Evolutionary conservation across 1,284 basidiomycete species (phyloP).

Genomic region (Tilletia horrida): DNA sequence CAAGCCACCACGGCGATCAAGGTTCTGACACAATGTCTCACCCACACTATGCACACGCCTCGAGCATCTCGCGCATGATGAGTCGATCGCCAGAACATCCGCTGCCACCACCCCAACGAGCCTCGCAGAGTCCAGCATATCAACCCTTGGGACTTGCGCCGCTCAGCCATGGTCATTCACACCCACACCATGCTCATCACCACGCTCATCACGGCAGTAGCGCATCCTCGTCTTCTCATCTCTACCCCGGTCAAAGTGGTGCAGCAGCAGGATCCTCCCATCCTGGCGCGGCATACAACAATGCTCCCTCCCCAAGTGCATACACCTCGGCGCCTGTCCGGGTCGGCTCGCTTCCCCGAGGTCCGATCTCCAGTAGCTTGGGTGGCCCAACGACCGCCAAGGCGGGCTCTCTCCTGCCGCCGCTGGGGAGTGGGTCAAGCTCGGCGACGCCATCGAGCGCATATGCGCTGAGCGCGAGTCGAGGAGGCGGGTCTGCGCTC

Average conservation of each 20-base stretch:
- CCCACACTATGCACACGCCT: not conserved
- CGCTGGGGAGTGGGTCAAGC: not conserved
- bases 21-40: not conserved
- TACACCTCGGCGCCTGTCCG: constrained; percentile 1
- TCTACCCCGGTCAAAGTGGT: too few relatives aligned
- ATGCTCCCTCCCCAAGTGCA: not conserved
- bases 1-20: not conserved
- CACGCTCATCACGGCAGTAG: not conserved
- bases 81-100: constrained; percentile 11
- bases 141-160: not conserved
- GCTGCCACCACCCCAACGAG: not conserved
- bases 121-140: not conserved
- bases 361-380: not conserved
- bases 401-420: not conserved
- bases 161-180: not conserved
- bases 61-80: constrained; percentile 5
- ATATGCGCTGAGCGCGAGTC: constrained; percentile 8
- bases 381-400: not conserved
- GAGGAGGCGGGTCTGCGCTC: not conserved
- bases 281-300: not conserved
- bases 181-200: not conserved
- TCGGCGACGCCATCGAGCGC: constrained; percentile 1
- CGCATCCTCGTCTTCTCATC: not conserved
- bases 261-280: not conserved
- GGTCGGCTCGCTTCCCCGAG: not conserved